Conservation (phyloP, 371 early-diverging fungal genomes). For the Mortierella sp. region DNA sequence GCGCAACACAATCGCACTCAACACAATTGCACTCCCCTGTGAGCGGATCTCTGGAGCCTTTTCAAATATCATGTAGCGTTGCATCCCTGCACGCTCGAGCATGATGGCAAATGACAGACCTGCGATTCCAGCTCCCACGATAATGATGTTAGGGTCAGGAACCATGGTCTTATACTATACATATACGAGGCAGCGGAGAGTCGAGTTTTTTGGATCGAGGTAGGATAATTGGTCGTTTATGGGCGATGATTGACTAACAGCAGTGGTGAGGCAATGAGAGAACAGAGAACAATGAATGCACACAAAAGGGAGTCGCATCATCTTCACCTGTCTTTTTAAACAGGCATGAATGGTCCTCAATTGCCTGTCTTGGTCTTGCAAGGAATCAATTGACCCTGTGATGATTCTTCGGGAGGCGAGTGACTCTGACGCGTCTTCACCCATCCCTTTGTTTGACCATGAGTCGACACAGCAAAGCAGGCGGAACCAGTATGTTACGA, state of each 20-base stretch:
- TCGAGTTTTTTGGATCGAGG: too few species aligned
- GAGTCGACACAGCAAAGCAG: too few species aligned
- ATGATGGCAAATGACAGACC: constrained; percentile 33
- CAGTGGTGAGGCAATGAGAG: not conserved
- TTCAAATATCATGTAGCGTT: constrained; percentile 25
- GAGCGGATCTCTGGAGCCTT: constrained; percentile 9
- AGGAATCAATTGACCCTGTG: too few species aligned
- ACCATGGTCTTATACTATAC: constrained; percentile 10
- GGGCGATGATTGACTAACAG: constrained; percentile 10
- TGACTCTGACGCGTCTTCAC: too few species aligned
- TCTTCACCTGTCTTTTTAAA: constrained; percentile 3
- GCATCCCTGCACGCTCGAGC: constrained; percentile 38
- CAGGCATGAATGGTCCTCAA: not conserved
- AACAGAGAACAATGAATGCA: constrained; percentile 18
- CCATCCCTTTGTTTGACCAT: too few species aligned
- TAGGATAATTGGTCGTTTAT: not conserved
- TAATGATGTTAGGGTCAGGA: constrained; percentile 26
- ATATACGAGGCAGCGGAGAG: not conserved
- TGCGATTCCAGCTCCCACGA: constrained; percentile 38
- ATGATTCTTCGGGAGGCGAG: too few species aligned
- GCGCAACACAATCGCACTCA: constrained; percentile 30
- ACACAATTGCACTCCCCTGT: constrained; percentile 18
- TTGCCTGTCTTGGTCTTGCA: too few species aligned
- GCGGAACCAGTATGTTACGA: too few species aligned
- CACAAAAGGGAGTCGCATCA: constrained; percentile 21